Conservation (phyloP, 1,284 basidiomycete genomes). For the Coniferiporia sulphurascens region DNA sequence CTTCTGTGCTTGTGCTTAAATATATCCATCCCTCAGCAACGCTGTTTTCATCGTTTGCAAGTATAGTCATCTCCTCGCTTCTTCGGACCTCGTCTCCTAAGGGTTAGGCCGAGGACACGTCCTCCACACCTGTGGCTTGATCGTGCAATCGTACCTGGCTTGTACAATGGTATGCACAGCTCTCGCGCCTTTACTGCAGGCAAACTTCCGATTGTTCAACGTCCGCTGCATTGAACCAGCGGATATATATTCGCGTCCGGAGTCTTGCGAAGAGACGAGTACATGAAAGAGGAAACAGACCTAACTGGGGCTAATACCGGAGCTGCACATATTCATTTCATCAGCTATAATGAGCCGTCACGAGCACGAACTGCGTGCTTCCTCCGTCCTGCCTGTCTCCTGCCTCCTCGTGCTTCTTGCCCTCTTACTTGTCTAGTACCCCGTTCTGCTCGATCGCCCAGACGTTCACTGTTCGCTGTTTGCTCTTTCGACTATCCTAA, state of each 20-base stretch:
- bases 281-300: too few species aligned
- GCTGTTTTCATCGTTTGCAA: background rate
- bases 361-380: background rate
- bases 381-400: background rate
- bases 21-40: background rate
- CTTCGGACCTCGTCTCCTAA: background rate
- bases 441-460: background rate
- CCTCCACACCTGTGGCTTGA: background rate
- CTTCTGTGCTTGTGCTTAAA: too few species aligned
- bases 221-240: too few species aligned
- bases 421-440: background rate
- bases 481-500: background rate
- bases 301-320: too few species aligned
- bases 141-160: background rate
- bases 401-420: background rate
- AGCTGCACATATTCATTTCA: too few species aligned
- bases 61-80: background rate
- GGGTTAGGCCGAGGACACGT: background rate
- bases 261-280: too few species aligned
- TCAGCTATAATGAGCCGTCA: background rate
- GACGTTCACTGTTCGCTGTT: background rate
- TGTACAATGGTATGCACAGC: background rate
- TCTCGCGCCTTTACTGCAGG: too few species aligned
- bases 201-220: too few species aligned
- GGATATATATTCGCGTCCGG: too few species aligned